These are phyloP conservation scores for Fraxinus pennsylvanica DNA, from an alignment of 257 asterid species.

Conservation along the genomic window DNA sequence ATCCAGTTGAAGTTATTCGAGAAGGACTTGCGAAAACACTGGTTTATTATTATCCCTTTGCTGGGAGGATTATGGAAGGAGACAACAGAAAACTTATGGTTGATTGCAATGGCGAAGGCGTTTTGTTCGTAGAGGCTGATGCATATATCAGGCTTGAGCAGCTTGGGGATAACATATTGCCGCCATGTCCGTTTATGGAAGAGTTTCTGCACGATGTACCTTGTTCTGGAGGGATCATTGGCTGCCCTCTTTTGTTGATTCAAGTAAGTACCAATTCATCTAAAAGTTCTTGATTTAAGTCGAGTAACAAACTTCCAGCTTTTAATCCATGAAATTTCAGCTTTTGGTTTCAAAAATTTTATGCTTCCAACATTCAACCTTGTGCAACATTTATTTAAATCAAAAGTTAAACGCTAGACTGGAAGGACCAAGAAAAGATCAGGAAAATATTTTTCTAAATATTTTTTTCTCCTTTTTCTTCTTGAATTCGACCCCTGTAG, in stretches of 20 bases:
- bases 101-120: slow-evolving; percentile 32
- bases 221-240: neutral
- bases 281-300: too few species aligned
- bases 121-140: slow-evolving; percentile 31
- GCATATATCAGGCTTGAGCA: slow-evolving; percentile 26
- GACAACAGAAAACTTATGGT: slow-evolving; percentile 31
- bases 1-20: too few species aligned
- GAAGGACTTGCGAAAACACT: slow-evolving; percentile 14
- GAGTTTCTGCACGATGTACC: slow-evolving; percentile 13
- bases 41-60: slow-evolving; percentile 33
- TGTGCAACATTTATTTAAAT: too few species aligned
- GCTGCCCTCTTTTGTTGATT: neutral
- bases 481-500: too few species aligned
- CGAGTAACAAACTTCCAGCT: too few species aligned
- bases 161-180: slow-evolving; percentile 19
- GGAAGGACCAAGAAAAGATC: too few species aligned
- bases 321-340: too few species aligned
- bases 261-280: neutral
- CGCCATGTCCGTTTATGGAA: slow-evolving; percentile 29
- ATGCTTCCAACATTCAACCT: too few species aligned
- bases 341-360: too few species aligned
- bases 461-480: too few species aligned
- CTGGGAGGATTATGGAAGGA: slow-evolving; percentile 31
- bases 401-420: too few species aligned
- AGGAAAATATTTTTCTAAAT: too few species aligned